Evolutionary conservation across 352 stramenopile genomes (phyloP).

Genomic region (Phytophthora multivora): DNA sequence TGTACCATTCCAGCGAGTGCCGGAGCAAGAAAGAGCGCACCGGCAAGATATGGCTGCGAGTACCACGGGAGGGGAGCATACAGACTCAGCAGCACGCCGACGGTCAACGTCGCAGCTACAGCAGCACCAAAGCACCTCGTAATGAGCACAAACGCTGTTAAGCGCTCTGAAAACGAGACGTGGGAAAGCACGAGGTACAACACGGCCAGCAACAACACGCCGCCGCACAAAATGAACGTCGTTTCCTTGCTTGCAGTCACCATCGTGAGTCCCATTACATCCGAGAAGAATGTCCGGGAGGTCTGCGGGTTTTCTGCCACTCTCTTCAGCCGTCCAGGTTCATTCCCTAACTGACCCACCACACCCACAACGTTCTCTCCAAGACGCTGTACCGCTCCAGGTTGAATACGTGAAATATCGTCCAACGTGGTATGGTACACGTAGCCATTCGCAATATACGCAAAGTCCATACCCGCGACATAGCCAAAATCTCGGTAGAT

Average conservation of each 20-base stretch:
- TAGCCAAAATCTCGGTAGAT: conserved; percentile 76
- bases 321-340: conserved; percentile 52
- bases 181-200: conserved; percentile 57
- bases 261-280: conserved; percentile 68
- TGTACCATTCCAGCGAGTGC: conserved; percentile 64
- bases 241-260: conserved; percentile 58
- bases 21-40: conserved; percentile 44
- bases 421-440: conserved; percentile 83
- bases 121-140: conserved; percentile 39
- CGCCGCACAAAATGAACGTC: conserved; percentile 44
- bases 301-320: conserved; percentile 62
- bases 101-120: conserved; percentile 40
- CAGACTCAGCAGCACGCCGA: conserved; percentile 57
- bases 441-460: conserved; percentile 82
- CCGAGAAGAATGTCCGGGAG: conserved; percentile 78
- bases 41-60: conserved; percentile 56
- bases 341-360: conserved; percentile 50
- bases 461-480: conserved; percentile 85
- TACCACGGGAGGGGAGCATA: conserved; percentile 78
- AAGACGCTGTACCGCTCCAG: conserved; percentile 65
- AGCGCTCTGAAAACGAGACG: conserved; percentile 44
- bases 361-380: conserved; percentile 75
- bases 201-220: conserved; percentile 42
- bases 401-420: conserved; percentile 74
- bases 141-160: conserved; percentile 47